These are phyloP conservation scores for Mucor circinelloides DNA, from an alignment of 371 early-diverging fungal genomes.

Conservation along the genomic window DNA sequence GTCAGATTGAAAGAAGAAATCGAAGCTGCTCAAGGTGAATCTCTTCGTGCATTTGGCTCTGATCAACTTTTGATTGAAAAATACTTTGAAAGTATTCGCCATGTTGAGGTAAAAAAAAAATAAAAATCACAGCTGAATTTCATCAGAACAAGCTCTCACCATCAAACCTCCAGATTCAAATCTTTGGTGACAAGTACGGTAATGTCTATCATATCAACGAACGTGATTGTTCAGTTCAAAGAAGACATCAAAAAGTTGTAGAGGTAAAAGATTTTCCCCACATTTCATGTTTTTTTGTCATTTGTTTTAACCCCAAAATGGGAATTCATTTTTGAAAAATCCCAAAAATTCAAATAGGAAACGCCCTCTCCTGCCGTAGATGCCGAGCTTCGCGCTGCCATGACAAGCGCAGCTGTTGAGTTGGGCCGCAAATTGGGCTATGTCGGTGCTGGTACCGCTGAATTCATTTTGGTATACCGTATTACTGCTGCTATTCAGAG, in stretches of 20 bases:
- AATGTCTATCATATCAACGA: conserved; percentile 85
- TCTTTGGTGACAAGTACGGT: conserved; percentile 81
- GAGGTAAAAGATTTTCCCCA: conserved; percentile 55
- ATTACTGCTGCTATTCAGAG: background rate
- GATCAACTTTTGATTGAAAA: conserved; percentile 91
- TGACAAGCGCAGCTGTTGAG: conserved; percentile 62
- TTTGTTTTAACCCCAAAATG: conserved; percentile 16
- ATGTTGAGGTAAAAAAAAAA: conserved; percentile 82
- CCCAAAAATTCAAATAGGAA: conserved; percentile 35
- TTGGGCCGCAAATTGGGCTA: conserved; percentile 64
- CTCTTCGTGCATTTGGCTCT: conserved; percentile 89
- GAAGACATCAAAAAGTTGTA: conserved; percentile 87
- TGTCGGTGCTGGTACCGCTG: conserved; percentile 80
- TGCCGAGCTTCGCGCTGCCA: conserved; percentile 46
- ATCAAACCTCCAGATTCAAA: conserved; percentile 58
- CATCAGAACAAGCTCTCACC: background rate
- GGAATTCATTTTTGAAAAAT: background rate
- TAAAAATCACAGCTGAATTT: no score
- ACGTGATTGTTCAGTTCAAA: conserved; percentile 89
- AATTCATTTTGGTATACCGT: conserved; percentile 65
- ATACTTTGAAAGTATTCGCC: conserved; percentile 88
- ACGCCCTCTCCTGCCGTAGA: conserved; percentile 64
- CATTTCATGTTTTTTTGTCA: background rate
- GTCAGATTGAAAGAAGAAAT: conserved; percentile 75
- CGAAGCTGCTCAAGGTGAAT: conserved; percentile 85